Percentiles rank a stretch among this genome's conserved stretches.
phyloP scores from a whole-genome alignment of 1,284 basidiomycete species.

The Golubevia sp. region DNA sequence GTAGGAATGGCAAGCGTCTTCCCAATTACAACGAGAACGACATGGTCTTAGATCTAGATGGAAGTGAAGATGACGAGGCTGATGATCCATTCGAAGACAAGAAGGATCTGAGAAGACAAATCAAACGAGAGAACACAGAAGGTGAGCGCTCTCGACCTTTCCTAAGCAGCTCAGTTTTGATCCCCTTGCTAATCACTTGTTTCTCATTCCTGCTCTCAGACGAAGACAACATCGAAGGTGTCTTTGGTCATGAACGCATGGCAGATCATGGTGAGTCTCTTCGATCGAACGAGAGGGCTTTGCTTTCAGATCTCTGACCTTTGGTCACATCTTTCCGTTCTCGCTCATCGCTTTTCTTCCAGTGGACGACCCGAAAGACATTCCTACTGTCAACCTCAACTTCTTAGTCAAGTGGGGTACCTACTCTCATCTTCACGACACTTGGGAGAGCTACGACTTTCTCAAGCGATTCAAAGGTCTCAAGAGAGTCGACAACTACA shows the following conservation, averaged over 20 bases:
- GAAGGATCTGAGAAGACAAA: conserved; percentile 19
- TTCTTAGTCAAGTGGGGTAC: conserved; percentile 59
- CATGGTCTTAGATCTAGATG: conserved; percentile 31
- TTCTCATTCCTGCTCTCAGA: too few relatives aligned
- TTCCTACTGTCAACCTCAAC: conserved; percentile 47
- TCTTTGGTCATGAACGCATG: conserved; percentile 53
- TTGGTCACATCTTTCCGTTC: background rate
- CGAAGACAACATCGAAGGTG: conserved; percentile 52
- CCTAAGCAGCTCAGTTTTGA: too few relatives aligned
- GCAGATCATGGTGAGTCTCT: conserved; percentile 18
- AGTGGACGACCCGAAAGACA: conserved; percentile 42
- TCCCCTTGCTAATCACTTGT: too few relatives aligned
- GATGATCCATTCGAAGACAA: conserved; percentile 54
- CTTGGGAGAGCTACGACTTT: conserved; percentile 56
- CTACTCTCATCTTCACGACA: conserved; percentile 59
- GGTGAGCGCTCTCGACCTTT: background rate
- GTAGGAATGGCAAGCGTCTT: conserved; percentile 40
- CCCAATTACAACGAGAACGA: conserved; percentile 58
- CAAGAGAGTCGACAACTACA: conserved; percentile 58
- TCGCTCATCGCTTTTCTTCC: background rate
- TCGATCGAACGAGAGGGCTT: background rate
- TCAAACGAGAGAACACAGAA: background rate
- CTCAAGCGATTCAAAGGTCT: conserved; percentile 46
- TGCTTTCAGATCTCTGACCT: too few relatives aligned
- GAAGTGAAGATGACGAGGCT: conserved; percentile 16